Base-by-base conservation (phyloP, 768 basidiomycete genomes). In the Suillus brevipes region DNA sequence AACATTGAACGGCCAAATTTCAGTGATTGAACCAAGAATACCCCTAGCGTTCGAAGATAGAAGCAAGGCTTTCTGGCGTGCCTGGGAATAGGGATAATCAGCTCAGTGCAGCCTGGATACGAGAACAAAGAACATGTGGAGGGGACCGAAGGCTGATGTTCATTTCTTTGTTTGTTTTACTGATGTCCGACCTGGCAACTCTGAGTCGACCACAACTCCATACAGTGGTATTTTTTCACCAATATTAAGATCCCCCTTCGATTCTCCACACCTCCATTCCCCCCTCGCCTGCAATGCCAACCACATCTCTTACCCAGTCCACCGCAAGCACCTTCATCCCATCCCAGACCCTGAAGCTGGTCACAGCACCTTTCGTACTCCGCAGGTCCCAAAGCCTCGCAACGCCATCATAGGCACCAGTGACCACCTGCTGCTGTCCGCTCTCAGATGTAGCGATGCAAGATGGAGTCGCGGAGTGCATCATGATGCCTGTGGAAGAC, bases 381-480 rank as follows among this genome's bases (percentile, higher is more conserved):
- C 92, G 82, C 31, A 91, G 72, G 72, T 95, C 93, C 91, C 92
- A 95, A 6, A 94, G 73, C 8, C 91, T 81, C 0, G 89, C 90
- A 2, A 88, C 78, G 14, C 92, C 91, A 64, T 94, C 92, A 71
- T 94, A 92, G 0, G 88, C 85, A 7, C 91, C 93, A 0, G 85
- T 91, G 23, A 89, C 78, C 14, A 91, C 78, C 70, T 90, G 90
- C 42, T 88, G 79, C 16, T 70, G 73, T 28, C 73, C 67, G 6
- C 36, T 56, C 31, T 37, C 36, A 37, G 47, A 70, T 8, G 62
- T 58, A 9, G 73, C 66, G 25, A 93, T 75, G 63, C 86, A 87
- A 0, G 90, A 87, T 0, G 91, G 89, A 20, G 87, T 88, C 0
- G 90, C 81, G 8, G 89, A 82, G 71, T 92, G 89, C 62, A 79